Evolutionary conservation across 495 filamentous ascomycete genomes (phyloP).

Genomic region (Choiromyces venosus): DNA sequence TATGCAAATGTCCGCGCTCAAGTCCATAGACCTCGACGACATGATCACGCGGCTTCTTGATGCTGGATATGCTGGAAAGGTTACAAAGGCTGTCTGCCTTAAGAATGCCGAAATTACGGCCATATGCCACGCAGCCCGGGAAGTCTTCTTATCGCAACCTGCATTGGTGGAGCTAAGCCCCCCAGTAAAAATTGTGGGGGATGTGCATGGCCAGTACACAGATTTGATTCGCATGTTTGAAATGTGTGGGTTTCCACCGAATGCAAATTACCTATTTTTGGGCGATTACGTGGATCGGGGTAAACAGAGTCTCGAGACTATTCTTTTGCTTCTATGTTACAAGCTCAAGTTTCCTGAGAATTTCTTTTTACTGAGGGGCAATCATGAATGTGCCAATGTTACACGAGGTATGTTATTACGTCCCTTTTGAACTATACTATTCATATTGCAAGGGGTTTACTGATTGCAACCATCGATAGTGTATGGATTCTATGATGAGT

Average conservation of each 20-base stretch:
- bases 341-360: conserved; percentile 99
- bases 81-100: conserved; percentile 92
- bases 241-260: conserved; percentile 97
- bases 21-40: conserved; percentile 89
- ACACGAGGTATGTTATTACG: conserved; percentile 54
- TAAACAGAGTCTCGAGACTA: conserved; percentile 96
- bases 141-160: conserved; percentile 86
- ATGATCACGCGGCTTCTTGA: conserved; percentile 94
- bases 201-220: conserved; percentile 97
- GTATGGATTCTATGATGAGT: conserved; percentile 99
- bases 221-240: conserved; percentile 97
- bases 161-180: conserved; percentile 85
- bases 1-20: conserved; percentile 70
- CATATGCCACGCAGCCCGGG: conserved; percentile 78
- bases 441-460: background rate
- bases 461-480: conserved; percentile 47
- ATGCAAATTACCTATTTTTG: conserved; percentile 89
- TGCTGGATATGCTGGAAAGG: conserved; percentile 90
- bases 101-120: conserved; percentile 97
- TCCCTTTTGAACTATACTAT: background rate
- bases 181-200: conserved; percentile 98
- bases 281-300: conserved; percentile 98
- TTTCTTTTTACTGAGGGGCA: conserved; percentile 94
- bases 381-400: conserved; percentile 98
- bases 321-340: conserved; percentile 91